phyloP scores from a whole-genome alignment of 805 yeast genomes.

The Candida palmyrensis region DNA sequence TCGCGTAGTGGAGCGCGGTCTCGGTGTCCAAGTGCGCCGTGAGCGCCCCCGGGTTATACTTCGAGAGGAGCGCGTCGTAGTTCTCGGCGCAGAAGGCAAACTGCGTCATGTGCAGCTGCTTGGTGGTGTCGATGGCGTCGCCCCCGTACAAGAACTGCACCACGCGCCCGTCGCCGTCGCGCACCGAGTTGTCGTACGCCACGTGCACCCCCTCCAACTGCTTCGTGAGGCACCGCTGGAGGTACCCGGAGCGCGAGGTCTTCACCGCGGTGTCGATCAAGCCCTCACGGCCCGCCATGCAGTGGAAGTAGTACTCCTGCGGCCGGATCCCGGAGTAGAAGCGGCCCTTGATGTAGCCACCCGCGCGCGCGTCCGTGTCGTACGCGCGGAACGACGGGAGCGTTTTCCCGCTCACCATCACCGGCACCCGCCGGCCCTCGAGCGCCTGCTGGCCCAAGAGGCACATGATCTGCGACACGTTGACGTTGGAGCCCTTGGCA shows the following conservation, averaged over 20 bases:
- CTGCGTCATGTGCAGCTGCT: slow-evolving; percentile 90
- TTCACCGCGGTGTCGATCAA: slow-evolving; percentile 98
- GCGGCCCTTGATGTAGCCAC: slow-evolving; percentile 96
- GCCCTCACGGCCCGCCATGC: slow-evolving; percentile 99
- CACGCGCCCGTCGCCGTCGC: slow-evolving; percentile 92
- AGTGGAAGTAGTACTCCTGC: slow-evolving; percentile 98
- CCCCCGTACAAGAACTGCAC: slow-evolving; percentile 97
- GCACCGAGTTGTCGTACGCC: slow-evolving; percentile 88
- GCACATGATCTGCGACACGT: slow-evolving; percentile 99
- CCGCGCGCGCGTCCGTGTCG: slow-evolving; percentile 97
- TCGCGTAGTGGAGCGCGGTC: slow-evolving; percentile 71
- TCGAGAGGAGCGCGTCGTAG: slow-evolving; percentile 77
- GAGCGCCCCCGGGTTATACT: slow-evolving; percentile 78
- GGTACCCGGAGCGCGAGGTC: slow-evolving; percentile 96
- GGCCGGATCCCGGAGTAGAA: slow-evolving; percentile 97
- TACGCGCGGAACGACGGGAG: slow-evolving; percentile 94
- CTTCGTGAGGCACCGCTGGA: slow-evolving; percentile 97
- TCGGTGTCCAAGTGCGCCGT: slow-evolving; percentile 77
- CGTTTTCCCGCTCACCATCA: slow-evolving; percentile 97
- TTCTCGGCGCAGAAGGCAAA: slow-evolving; percentile 91
- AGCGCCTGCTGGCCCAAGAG: slow-evolving; percentile 97
- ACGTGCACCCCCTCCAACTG: slow-evolving; percentile 97
- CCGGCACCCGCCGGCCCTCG: slow-evolving; percentile 99
- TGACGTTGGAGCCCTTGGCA: slow-evolving; percentile 98
- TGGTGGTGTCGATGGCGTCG: slow-evolving; percentile 89